Evolutionary conservation across 768 basidiomycete genomes (phyloP).

Genomic region (Psilocybe azurescens): DNA sequence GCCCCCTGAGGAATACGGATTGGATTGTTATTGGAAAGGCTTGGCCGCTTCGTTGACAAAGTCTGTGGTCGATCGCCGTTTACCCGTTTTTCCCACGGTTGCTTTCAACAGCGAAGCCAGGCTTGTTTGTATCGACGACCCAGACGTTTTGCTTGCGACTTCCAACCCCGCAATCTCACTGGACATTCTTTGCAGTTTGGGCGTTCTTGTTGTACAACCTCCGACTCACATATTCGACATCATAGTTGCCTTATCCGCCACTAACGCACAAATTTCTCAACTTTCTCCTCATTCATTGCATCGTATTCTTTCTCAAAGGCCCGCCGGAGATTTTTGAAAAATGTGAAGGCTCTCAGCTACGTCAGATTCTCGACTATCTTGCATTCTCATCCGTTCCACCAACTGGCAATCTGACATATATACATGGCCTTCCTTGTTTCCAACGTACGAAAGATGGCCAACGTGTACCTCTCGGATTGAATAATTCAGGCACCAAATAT

Average conservation of each 20-base stretch:
- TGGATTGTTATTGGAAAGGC: conserved; percentile 16
- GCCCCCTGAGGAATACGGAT: conserved; percentile 17
- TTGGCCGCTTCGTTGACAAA: conserved; percentile 3
- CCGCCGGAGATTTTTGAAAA: neutral
- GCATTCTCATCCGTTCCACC: conserved; percentile 10
- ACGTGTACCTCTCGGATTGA: neutral
- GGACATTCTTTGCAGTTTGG: conserved; percentile 2
- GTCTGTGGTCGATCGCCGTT: neutral
- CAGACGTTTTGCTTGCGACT: conserved; percentile 11
- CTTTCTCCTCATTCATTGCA: conserved; percentile 8
- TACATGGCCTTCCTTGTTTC: conserved; percentile 17
- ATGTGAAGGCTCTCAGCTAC: neutral
- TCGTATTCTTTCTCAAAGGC: neutral
- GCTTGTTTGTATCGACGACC: conserved; percentile 5
- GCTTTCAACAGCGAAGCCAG: neutral
- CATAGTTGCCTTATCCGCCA: neutral
- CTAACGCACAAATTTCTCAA: neutral
- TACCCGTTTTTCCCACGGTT: conserved; percentile 11
- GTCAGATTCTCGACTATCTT: conserved; percentile 16
- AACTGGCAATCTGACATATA: neutral
- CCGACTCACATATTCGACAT: conserved; percentile 13
- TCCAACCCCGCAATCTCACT: conserved; percentile 1
- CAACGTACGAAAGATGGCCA: neutral
- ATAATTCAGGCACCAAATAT: neutral
- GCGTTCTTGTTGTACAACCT: conserved; percentile 17